A percentile compares a stretch with the other conserved stretches of the same genome.
Evolutionary conservation across 1,284 basidiomycete species (phyloP).

Genomic region (Cutaneotrichosporon cavernicola): DNA sequence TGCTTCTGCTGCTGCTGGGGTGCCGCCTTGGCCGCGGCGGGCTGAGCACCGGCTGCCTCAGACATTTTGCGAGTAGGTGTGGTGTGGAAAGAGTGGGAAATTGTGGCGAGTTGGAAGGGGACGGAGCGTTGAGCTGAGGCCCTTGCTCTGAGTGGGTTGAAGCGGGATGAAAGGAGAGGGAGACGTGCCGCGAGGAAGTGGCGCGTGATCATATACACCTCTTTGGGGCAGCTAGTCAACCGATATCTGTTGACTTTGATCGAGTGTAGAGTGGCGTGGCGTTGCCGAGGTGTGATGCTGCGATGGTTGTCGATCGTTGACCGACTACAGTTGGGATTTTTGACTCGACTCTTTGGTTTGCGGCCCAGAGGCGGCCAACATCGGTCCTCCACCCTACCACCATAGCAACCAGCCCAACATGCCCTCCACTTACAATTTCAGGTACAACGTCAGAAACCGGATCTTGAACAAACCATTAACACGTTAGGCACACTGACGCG

Average conservation of each 20-base stretch:
- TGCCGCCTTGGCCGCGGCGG: constrained; percentile 14
- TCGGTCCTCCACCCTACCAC: too few relatives aligned
- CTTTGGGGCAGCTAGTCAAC: constrained; percentile 17
- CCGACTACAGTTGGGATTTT: not conserved
- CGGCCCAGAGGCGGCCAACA: too few relatives aligned
- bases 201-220: constrained; percentile 24
- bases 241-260: not conserved
- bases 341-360: not conserved
- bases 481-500: too few relatives aligned
- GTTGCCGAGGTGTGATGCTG: constrained; percentile 12
- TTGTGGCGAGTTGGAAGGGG: not conserved
- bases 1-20: constrained; percentile 8
- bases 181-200: constrained; percentile 3
- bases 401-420: too few relatives aligned
- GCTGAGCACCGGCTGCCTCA: constrained; percentile 15
- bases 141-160: constrained; percentile 3
- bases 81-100: constrained; percentile 17
- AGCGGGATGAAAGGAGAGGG: constrained; percentile 1
- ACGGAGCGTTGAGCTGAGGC: constrained; percentile 6
- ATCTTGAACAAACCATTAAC: too few relatives aligned
- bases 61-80: constrained; percentile 16
- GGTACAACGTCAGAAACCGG: too few relatives aligned
- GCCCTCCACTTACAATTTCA: too few relatives aligned
- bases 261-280: not conserved
- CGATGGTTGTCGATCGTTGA: not conserved